Base-by-base conservation (phyloP, 495 filamentous ascomycete species). In the Xylaria cubensis region DNA sequence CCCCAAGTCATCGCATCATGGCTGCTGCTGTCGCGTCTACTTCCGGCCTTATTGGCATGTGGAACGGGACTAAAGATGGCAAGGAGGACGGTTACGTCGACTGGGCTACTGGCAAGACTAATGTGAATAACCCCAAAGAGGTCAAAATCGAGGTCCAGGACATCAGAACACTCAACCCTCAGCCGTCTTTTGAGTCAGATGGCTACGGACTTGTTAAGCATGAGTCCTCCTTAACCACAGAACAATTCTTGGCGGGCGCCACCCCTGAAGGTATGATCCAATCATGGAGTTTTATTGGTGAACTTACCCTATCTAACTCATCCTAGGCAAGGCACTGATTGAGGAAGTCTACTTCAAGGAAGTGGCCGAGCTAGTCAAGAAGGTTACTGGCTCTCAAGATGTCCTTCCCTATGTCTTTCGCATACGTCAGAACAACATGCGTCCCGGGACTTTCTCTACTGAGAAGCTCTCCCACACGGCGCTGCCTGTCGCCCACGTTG, bases 1-100 rank as follows among this genome's bases (percentile, higher is more conserved):
- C n/a, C 29, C 64, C 39, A 15, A 53, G 19, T 71, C 32, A 41
- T 41, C 50, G 7, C 53, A 74, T 46, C 13, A 78, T 78, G 76
- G 76, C 76, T 74, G 72, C 74, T 69, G 72, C 72, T 67, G 76
- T 78, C 58, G 74, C 70, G 4, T 72, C 74, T 68, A 78, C 76
- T 58, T 73, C 74, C 59, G 76, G 76, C 72, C 61, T 74, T 50
- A 76, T 78, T 71, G 76, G 76, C 76, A 78, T 78, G 76, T 78
- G 76, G 76, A 74, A 74, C 36, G 74, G 76, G 13, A 78, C 76
- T 46, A 74, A 74, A 50, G 76, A 78, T 39, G 74, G 76, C 42
- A 70, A 50, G 19, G 61, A 42, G 15, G 74, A 76, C 12, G 76
- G 76, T 6, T 76, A 70, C 66, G 74, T 78, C 24, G 76, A 78